A percentile compares a stretch with the other conserved stretches of the same genome.
These are phyloP conservation scores for Adansonia madagascariensis DNA, from an alignment of 441 rosid species.

Conservation along the genomic window DNA sequence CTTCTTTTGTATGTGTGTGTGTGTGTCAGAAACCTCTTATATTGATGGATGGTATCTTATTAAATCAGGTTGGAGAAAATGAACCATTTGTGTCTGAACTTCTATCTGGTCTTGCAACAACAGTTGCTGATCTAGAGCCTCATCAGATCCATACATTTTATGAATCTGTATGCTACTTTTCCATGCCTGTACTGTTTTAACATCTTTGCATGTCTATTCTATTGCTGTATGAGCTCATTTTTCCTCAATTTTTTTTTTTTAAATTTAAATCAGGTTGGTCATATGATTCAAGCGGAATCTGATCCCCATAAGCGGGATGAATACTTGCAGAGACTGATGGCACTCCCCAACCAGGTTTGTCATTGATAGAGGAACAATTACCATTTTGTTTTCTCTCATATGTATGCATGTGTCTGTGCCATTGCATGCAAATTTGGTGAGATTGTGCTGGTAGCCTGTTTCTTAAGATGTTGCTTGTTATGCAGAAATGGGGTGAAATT, in stretches of 20 bases:
- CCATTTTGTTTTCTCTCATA: not conserved
- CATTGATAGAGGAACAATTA: not conserved
- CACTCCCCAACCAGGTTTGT: conserved; percentile 90
- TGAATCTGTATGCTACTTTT: conserved; percentile 72
- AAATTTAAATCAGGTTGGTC: conserved; percentile 64
- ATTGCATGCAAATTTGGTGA: not conserved
- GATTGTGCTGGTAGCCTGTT: conserved; percentile 13
- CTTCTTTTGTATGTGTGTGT: too few relatives aligned
- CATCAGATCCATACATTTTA: conserved; percentile 98
- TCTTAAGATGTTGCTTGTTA: conserved; percentile 28
- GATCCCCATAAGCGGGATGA: conserved; percentile 97
- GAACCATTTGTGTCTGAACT: conserved; percentile 99
- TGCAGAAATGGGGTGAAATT: conserved; percentile 97
- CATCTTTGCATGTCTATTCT: not conserved
- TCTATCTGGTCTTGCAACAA: conserved; percentile 87
- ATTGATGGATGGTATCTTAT: conserved; percentile 15
- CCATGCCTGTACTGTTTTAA: not conserved
- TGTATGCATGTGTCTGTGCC: not conserved
- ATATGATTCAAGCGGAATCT: conserved; percentile 98
- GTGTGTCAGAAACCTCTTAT: not conserved
- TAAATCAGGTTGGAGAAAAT: conserved; percentile 90
- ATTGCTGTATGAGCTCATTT: not conserved
- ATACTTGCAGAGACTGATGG: conserved; percentile 92
- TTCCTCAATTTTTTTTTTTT: not conserved
- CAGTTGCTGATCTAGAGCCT: conserved; percentile 95